A percentile compares a stretch with the other conserved stretches of the same genome.
Evolutionary conservation across 495 filamentous ascomycete species (phyloP).

Genomic region (Penicillium salamii): DNA sequence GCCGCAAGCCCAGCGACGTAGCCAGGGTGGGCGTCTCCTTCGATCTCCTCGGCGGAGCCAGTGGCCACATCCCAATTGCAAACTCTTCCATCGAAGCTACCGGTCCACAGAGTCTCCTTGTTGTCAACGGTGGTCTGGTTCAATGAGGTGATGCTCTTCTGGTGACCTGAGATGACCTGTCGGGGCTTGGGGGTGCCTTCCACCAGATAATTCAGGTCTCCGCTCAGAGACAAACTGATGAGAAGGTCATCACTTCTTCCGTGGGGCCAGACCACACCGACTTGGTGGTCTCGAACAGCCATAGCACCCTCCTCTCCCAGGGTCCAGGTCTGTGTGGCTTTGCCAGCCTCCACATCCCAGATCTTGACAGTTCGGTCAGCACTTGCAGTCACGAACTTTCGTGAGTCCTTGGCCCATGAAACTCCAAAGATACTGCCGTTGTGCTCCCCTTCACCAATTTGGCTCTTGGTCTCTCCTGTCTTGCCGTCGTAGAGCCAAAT

Average conservation of each 20-base stretch:
- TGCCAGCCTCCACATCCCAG: slow-evolving; percentile 73
- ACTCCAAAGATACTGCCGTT: slow-evolving; percentile 90
- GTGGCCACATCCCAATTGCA: slow-evolving; percentile 73
- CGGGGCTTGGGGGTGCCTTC: slow-evolving; percentile 65
- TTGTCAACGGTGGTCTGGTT: slow-evolving; percentile 43
- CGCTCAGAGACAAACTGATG: slow-evolving; percentile 82
- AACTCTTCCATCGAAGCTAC: slow-evolving; percentile 85
- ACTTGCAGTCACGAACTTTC: slow-evolving; percentile 83
- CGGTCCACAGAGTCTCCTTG: slow-evolving; percentile 70
- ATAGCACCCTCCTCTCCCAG: slow-evolving; percentile 77
- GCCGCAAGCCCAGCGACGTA: slow-evolving; percentile 76
- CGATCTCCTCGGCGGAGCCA: slow-evolving; percentile 64
- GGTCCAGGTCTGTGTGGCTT: slow-evolving; percentile 75
- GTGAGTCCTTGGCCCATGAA: slow-evolving; percentile 87
- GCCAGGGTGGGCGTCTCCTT: slow-evolving; percentile 76
- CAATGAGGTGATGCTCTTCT: slow-evolving; percentile 84
- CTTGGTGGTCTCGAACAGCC: slow-evolving; percentile 81
- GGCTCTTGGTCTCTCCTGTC: slow-evolving; percentile 74
- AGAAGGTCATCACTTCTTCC: slow-evolving; percentile 81
- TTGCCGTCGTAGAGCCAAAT: slow-evolving; percentile 96
- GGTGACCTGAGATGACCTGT: slow-evolving; percentile 83
- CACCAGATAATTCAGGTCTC: slow-evolving; percentile 85
- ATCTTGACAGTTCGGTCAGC: slow-evolving; percentile 82
- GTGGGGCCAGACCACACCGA: slow-evolving; percentile 89
- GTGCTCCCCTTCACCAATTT: slow-evolving; percentile 80